Evolutionary conservation across 345 rosid species (phyloP).

Genomic region (Turnera subulata): DNA sequence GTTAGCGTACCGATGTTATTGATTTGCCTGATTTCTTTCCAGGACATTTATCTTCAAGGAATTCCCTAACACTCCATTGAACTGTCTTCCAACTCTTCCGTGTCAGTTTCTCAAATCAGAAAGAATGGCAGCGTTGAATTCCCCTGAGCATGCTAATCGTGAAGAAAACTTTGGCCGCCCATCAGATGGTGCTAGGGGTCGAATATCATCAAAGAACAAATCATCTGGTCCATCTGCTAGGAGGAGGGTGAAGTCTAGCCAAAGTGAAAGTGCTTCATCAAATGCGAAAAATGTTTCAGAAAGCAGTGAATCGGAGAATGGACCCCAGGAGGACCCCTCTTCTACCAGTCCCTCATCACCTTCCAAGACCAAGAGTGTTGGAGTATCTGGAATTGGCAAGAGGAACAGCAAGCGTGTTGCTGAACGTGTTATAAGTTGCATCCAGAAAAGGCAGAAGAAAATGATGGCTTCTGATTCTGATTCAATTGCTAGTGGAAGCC

Average conservation of each 20-base stretch:
- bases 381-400: slow-evolving; percentile 56
- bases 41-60: slow-evolving; percentile 9
- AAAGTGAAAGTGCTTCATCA: slow-evolving; percentile 93
- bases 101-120: slow-evolving; percentile 62
- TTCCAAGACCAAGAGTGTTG: slow-evolving; percentile 53
- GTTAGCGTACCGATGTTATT: slow-evolving; percentile 4
- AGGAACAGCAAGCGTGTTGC: slow-evolving; percentile 90
- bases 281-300: slow-evolving; percentile 70
- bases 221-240: slow-evolving; percentile 42
- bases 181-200: slow-evolving; percentile 47
- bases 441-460: slow-evolving; percentile 83
- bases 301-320: slow-evolving; percentile 87
- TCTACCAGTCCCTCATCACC: slow-evolving; percentile 42
- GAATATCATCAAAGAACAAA: slow-evolving; percentile 47
- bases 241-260: slow-evolving; percentile 55
- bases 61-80: too few species aligned
- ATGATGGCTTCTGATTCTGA: slow-evolving; percentile 64
- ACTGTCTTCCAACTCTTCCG: not conserved
- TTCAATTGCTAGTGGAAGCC: slow-evolving; percentile 64
- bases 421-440: slow-evolving; percentile 69
- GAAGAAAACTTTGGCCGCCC: slow-evolving; percentile 51
- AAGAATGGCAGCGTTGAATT: slow-evolving; percentile 27
- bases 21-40: not conserved
- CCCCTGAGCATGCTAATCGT: slow-evolving; percentile 35
- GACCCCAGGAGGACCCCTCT: slow-evolving; percentile 47